phyloP scores from a whole-genome alignment of 2,329 filamentous ascomycete species.

The Fusarium sp. region DNA sequence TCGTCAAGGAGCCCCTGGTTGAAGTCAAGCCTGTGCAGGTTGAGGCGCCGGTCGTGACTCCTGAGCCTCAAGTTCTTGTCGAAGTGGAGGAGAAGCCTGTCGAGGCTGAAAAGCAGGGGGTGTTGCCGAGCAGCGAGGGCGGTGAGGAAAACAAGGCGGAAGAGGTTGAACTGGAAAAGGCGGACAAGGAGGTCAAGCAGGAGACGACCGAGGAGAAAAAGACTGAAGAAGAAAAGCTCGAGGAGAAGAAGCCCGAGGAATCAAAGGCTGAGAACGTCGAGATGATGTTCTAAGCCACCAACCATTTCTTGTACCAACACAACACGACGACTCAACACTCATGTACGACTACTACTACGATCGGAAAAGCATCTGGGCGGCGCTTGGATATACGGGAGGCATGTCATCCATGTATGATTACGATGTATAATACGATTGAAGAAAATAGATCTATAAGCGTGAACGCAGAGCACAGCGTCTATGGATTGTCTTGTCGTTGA shows the following conservation, averaged over 20 bases:
- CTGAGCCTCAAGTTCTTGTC: not conserved
- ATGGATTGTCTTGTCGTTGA: not conserved
- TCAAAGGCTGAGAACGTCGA: slow-evolving; percentile 15
- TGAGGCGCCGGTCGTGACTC: not conserved
- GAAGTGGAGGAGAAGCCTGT: not conserved
- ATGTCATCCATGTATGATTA: slow-evolving; percentile 25
- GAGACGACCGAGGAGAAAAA: slow-evolving; percentile 3
- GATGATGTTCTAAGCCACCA: slow-evolving; percentile 20
- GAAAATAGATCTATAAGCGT: not conserved
- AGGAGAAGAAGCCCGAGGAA: slow-evolving; percentile 4
- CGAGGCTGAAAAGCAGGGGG: not conserved
- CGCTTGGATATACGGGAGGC: slow-evolving; percentile 20
- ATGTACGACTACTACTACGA: slow-evolving; percentile 28
- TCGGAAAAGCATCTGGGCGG: slow-evolving; percentile 25
- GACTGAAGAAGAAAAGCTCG: slow-evolving; percentile 11
- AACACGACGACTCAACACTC: slow-evolving; percentile 21
- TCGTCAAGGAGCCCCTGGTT: slow-evolving; percentile 60
- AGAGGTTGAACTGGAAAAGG: slow-evolving; percentile 1
- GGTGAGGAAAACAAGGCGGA: slow-evolving; percentile 1
- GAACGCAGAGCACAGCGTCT: not conserved
- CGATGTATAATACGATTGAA: slow-evolving; percentile 23
- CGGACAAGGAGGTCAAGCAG: slow-evolving; percentile 13
- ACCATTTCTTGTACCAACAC: slow-evolving; percentile 4
- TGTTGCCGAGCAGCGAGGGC: not conserved
- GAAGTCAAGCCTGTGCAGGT: slow-evolving; percentile 20